Percentiles rank a stretch among this genome's conserved stretches.
Conservation (phyloP, 2,329 filamentous ascomycete species). For the Fusarium begoniae region DNA sequence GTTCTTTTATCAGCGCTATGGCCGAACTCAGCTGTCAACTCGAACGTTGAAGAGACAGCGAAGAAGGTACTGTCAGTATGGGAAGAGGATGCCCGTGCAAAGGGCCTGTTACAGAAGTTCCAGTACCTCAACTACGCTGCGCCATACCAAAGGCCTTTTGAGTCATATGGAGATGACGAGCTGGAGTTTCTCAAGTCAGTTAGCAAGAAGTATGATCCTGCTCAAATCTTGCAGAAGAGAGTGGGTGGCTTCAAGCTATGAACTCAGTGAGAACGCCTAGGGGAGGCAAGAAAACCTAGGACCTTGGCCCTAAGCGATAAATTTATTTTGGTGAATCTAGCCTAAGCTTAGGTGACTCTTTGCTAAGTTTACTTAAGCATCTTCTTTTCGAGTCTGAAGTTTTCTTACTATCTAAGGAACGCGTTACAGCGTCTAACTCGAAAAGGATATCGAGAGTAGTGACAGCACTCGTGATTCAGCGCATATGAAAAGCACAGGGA, state of each 20-base stretch:
- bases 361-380: background rate
- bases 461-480: no score
- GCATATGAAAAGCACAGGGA: background rate
- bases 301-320: background rate
- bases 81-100: background rate
- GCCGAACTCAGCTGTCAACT: background rate
- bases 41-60: fast-evolving
- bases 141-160: background rate
- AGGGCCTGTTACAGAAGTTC: background rate
- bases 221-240: background rate
- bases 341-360: background rate
- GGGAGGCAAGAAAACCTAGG: background rate
- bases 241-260: background rate
- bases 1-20: background rate
- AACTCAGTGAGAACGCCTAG: fast-evolving
- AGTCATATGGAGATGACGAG: background rate
- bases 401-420: background rate
- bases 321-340: background rate
- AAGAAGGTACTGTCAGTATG: background rate
- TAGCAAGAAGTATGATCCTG: constrained; percentile 2
- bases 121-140: constrained; percentile 12
- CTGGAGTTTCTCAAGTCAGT: background rate
- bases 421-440: fast-evolving
- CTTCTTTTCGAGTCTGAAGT: no score
- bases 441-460: background rate